A percentile compares a stretch with the other conserved stretches of the same genome.
These are phyloP conservation scores for Leccinum subspadiceum DNA, from an alignment of 1,284 basidiomycete genomes.

Conservation along the genomic window DNA sequence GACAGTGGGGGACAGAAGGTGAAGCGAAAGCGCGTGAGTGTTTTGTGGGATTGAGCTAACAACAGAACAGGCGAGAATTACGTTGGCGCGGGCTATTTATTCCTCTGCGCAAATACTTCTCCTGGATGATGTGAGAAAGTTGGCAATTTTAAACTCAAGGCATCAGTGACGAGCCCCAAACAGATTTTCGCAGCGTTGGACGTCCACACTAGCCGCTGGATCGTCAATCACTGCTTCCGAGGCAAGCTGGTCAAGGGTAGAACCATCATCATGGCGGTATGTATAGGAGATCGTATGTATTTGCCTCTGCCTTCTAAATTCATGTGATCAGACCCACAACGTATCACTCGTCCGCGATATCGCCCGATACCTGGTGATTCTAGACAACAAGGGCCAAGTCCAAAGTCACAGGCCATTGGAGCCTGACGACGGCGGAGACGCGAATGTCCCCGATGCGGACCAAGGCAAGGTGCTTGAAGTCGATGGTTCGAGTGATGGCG, in stretches of 20 bases:
- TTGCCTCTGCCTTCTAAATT: background rate
- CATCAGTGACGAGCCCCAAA: conserved; percentile 27
- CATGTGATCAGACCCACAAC: conserved; percentile 55
- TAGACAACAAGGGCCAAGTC: conserved; percentile 47
- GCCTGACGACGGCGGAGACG: background rate
- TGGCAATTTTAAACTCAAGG: background rate
- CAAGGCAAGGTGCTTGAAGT: background rate
- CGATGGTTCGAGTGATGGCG: background rate
- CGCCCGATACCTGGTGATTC: conserved; percentile 55
- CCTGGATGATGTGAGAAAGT: conserved; percentile 36
- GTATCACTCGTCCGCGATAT: conserved; percentile 55
- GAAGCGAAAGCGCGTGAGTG: background rate
- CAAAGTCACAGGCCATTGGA: conserved; percentile 40
- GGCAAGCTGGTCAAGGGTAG: conserved; percentile 68
- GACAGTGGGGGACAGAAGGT: conserved; percentile 15
- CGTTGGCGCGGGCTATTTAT: conserved; percentile 43
- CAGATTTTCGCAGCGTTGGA: conserved; percentile 36
- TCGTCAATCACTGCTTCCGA: conserved; percentile 72
- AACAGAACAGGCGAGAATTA: conserved; percentile 35
- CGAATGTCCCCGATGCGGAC: background rate
- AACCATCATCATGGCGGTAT: conserved; percentile 70
- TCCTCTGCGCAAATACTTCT: conserved; percentile 38
- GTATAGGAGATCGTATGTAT: conserved; percentile 16
- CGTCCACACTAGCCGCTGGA: conserved; percentile 66
- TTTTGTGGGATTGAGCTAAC: background rate